Evolutionary conservation across 441 rosid genomes (phyloP).

Genomic region (Aleurites moluccanus): DNA sequence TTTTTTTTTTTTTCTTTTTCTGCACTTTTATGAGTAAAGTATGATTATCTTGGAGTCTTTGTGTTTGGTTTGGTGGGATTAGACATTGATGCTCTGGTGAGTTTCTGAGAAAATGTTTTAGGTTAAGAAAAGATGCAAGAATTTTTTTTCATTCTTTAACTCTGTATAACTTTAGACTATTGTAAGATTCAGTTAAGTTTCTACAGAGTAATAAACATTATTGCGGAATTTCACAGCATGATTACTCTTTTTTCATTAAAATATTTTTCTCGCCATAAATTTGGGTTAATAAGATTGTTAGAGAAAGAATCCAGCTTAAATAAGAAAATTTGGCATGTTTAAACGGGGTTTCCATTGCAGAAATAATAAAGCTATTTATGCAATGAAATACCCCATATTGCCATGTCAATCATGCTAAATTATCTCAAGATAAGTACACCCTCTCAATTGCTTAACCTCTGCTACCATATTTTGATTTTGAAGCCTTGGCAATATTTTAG

Average conservation of each 20-base stretch:
- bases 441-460: too few species aligned
- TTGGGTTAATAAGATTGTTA: neutral
- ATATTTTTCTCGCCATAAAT: neutral
- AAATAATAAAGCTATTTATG: too few species aligned
- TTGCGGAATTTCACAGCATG: neutral
- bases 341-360: too few species aligned
- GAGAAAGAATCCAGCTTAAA: neutral
- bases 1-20: neutral
- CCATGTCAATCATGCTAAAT: too few species aligned
- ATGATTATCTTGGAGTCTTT: neutral
- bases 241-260: neutral
- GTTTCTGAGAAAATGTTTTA: neutral
- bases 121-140: neutral
- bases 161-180: neutral
- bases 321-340: neutral
- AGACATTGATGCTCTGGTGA: conserved; percentile 4
- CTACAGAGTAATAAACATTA: neutral
- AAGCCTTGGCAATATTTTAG: too few species aligned
- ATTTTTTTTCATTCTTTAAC: conserved; percentile 8
- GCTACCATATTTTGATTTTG: neutral
- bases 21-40: neutral
- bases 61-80: neutral
- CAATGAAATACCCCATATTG: too few species aligned
- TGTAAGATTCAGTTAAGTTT: neutral
- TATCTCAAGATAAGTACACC: too few species aligned